Base-by-base conservation (phyloP, 2,329 filamentous ascomycete species). In the Thermomyces lanuginosus region DNA sequence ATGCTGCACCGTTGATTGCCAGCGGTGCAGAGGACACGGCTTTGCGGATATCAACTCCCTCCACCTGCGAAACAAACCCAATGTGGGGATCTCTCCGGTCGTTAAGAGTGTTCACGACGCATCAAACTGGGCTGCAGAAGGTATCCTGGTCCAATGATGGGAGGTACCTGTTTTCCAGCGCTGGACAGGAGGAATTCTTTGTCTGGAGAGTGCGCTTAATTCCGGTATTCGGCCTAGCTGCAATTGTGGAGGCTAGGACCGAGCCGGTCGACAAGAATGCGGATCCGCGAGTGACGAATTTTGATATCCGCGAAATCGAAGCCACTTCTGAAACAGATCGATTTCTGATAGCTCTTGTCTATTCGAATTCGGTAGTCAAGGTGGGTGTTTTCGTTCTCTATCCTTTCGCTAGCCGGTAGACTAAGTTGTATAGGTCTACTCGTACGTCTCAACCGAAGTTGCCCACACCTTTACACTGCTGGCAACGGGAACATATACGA, bases 141-240 rank as follows among this genome's bases (percentile, higher is more conserved):
- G 58, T 92, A 1, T 66, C 66, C 33, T 95, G 82, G 80, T 71
- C 77, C 2, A 46, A 49, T 0, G 64, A 69, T 24, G 68, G 75
- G 2, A 49, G 60, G 1, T 77, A 76, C 39, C 66, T 98, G 2
- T 78, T 95, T 46, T 92, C 80, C 37, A 84, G 81, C 41, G 82
- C 71, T 4, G 89, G 84, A 0, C 75, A 72, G 34, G 86, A 93
- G 48, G 86, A 98, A 50, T 76, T 95, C 36, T 86, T 76, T 40
- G 66, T 84, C 7, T 98, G 89, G 86, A 65, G 69, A 21, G 50
- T 86, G 17, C 60, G 58, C 24, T 43, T 45, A 7, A 47, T 78
- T 5, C 60, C 71, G 14, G 57, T 61, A 2, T 53, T 68, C 30
- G 58, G 55, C 3, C 40, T 70, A 6, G 65, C 69, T 0, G 55